phyloP scores from a whole-genome alignment of 1,284 basidiomycete species.

The Xanthoconium separans region DNA sequence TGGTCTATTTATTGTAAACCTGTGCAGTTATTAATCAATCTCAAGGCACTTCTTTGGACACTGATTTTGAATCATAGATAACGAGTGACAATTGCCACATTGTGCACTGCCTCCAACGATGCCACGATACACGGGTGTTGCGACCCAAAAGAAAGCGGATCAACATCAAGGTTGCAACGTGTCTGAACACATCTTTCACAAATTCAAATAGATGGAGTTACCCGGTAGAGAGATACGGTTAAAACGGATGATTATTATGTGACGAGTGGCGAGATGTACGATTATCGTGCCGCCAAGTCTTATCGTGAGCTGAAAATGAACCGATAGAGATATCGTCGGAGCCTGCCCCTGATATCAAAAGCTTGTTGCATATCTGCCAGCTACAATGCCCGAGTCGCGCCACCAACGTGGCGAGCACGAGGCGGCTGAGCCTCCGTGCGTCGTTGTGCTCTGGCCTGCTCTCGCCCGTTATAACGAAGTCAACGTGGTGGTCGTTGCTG shows the following conservation, averaged over 20 bases:
- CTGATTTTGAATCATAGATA: conserved; percentile 18
- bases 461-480: conserved; percentile 10
- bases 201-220: conserved; percentile 32
- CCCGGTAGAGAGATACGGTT: conserved; percentile 17
- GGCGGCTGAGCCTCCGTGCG: conserved; percentile 12
- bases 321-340: conserved; percentile 9
- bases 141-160: conserved; percentile 15
- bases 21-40: conserved; percentile 17
- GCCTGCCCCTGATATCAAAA: conserved; percentile 3
- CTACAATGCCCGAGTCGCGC: conserved; percentile 7
- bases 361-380: conserved; percentile 3
- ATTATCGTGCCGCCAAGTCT: conserved; percentile 9
- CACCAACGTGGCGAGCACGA: conserved; percentile 29
- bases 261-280: neutral
- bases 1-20: conserved; percentile 23
- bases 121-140: conserved; percentile 19
- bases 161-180: conserved; percentile 29
- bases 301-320: conserved; percentile 17
- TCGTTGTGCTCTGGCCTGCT: conserved; percentile 9
- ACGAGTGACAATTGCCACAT: conserved; percentile 22
- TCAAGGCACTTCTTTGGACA: conserved; percentile 23
- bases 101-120: conserved; percentile 25
- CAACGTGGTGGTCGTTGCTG: conserved; percentile 3
- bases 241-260: conserved; percentile 8
- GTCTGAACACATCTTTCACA: conserved; percentile 15